Percentiles rank a stretch among this genome's conserved stretches.
These are phyloP conservation scores for Collybia nuda DNA, from an alignment of 768 basidiomycete species.

Conservation along the genomic window DNA sequence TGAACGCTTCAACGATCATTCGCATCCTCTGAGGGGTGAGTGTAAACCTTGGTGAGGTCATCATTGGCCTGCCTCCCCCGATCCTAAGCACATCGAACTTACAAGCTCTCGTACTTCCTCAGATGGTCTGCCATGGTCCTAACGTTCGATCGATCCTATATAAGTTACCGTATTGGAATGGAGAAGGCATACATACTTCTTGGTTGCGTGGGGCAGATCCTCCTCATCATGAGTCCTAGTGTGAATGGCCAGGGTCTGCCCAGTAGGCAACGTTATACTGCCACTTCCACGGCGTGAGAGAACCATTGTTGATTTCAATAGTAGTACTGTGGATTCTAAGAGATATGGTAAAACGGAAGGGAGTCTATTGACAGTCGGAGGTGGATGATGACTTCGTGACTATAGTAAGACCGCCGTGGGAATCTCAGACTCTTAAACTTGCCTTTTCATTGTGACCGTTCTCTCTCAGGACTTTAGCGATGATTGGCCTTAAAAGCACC, in stretches of 20 bases:
- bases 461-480: slow-evolving; percentile 27
- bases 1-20: slow-evolving; percentile 96
- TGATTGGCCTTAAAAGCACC: slow-evolving; percentile 95
- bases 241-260: slow-evolving; percentile 82
- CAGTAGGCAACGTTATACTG: slow-evolving; percentile 67
- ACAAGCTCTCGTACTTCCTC: slow-evolving; percentile 86
- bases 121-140: slow-evolving; percentile 95
- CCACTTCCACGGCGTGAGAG: slow-evolving; percentile 78
- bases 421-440: slow-evolving; percentile 10
- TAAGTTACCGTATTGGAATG: slow-evolving; percentile 2
- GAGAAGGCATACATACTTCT: slow-evolving; percentile 57
- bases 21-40: slow-evolving; percentile 90
- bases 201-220: slow-evolving; percentile 90
- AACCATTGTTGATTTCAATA: slow-evolving; percentile 43
- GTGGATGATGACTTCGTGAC: no score
- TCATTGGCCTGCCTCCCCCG: not conserved
- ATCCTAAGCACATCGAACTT: slow-evolving; percentile 33
- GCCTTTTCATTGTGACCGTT: not conserved
- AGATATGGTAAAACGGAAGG: not conserved
- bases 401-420: slow-evolving; percentile 14
- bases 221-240: slow-evolving; percentile 87
- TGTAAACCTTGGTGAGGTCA: slow-evolving; percentile 56
- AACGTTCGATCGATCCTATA: slow-evolving; percentile 11
- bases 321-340: not conserved
- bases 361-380: no score